Evolutionary conservation across 768 basidiomycete species (phyloP).

Genomic region (Leccinellum albellum): DNA sequence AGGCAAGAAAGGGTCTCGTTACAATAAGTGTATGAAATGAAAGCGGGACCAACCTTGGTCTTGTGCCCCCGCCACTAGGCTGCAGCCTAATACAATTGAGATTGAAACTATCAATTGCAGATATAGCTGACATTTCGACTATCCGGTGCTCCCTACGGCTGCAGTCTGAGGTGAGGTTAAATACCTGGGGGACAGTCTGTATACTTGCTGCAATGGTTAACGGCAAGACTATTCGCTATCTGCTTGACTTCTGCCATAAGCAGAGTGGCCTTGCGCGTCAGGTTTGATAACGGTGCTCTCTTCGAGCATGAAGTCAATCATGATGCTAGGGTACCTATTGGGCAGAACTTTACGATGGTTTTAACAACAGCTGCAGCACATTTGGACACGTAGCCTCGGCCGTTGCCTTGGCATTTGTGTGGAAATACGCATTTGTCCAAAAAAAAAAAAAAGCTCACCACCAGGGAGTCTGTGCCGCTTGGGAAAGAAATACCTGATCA

Average conservation of each 20-base stretch:
- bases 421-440: no score
- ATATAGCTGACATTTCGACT: constrained; percentile 78
- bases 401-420: no score
- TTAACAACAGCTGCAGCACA: no score
- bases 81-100: constrained; percentile 75
- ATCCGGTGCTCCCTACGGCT: constrained; percentile 72
- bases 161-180: constrained; percentile 80
- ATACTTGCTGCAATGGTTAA: constrained; percentile 76
- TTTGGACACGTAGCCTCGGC: no score
- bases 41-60: constrained; percentile 53
- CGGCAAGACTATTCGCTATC: constrained; percentile 85
- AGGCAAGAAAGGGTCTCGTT: neutral
- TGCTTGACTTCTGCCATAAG: constrained; percentile 89
- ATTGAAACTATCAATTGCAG: constrained; percentile 89
- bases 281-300: constrained; percentile 63
- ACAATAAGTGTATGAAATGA: neutral
- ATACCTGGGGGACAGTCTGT: constrained; percentile 84
- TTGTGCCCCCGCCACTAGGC: constrained; percentile 51
- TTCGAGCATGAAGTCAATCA: constrained; percentile 55
- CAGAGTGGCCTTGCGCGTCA: constrained; percentile 87
- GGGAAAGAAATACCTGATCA: no score
- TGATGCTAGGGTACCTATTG: no score
- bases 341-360: no score
- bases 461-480: no score
- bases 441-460: no score